These are phyloP conservation scores for Geotrichum citri-aurantii DNA, from an alignment of 1,139 yeast species.

Conservation along the genomic window DNA sequence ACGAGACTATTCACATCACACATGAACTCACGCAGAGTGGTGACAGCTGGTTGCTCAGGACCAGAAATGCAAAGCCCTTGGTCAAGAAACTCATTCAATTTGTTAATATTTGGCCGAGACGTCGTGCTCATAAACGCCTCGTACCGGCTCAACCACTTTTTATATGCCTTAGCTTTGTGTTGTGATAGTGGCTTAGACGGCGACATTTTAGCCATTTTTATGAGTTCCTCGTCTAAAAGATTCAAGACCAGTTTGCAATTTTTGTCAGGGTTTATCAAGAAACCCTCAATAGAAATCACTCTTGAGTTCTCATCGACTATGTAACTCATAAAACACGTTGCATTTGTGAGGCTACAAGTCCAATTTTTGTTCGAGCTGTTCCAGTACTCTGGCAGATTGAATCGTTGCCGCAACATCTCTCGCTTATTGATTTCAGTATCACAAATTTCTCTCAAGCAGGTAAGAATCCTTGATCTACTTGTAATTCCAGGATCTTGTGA, in stretches of 20 bases:
- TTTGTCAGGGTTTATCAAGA: neutral
- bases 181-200: constrained; percentile 36
- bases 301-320: neutral
- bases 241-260: constrained; percentile 9
- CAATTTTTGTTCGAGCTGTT: constrained; percentile 1
- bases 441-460: neutral
- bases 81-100: constrained; percentile 41
- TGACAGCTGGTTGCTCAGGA: constrained; percentile 33
- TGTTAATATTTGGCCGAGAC: constrained; percentile 45
- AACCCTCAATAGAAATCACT: neutral
- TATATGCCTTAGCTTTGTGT: neutral
- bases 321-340: constrained; percentile 4
- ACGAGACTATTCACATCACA: constrained; percentile 47
- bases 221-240: constrained; percentile 50
- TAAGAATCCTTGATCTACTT: neutral
- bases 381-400: constrained; percentile 11
- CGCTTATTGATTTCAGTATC: constrained; percentile 1
- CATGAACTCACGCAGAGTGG: constrained; percentile 41
- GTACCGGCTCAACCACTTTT: constrained; percentile 47
- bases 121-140: constrained; percentile 40
- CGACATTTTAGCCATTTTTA: constrained; percentile 13
- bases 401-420: neutral
- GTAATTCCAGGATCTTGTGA: neutral
- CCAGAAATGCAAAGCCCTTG: constrained; percentile 54
- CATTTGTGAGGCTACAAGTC: constrained; percentile 4